These are phyloP conservation scores for Phaeotremella skinneri DNA, from an alignment of 768 basidiomycete species.

Conservation along the genomic window DNA sequence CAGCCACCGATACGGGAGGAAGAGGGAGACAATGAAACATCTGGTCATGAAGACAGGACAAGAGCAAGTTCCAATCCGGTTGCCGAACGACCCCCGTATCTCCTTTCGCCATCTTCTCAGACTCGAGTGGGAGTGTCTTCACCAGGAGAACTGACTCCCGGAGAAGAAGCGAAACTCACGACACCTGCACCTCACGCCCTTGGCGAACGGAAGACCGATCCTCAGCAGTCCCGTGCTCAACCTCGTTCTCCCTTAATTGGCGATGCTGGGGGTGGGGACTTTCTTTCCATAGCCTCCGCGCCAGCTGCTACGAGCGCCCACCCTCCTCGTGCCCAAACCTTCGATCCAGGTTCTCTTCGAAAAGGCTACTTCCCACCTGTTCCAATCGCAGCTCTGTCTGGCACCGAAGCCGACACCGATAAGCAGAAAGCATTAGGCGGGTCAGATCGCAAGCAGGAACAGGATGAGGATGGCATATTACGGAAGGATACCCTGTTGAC, in stretches of 20 bases:
- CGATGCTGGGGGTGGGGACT: background rate
- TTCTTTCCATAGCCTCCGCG: constrained; percentile 12
- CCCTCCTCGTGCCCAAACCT: constrained; percentile 21
- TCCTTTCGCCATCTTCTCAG: constrained; percentile 32
- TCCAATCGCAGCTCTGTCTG: constrained; percentile 9
- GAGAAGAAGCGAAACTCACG: constrained; percentile 17
- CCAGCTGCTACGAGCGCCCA: background rate
- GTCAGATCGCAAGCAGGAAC: constrained; percentile 14
- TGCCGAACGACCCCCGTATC: constrained; percentile 7
- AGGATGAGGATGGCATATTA: constrained; percentile 41
- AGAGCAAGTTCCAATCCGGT: constrained; percentile 13
- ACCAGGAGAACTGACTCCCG: constrained; percentile 32
- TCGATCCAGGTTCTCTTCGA: constrained; percentile 28
- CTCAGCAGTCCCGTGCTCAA: constrained; percentile 6
- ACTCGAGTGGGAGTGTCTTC: constrained; percentile 26
- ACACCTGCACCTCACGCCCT: background rate
- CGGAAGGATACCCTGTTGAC: constrained; percentile 48
- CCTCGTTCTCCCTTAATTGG: background rate
- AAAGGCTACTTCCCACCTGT: constrained; percentile 28
- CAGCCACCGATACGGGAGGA: constrained; percentile 27
- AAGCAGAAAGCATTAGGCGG: constrained; percentile 27
- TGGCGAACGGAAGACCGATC: constrained; percentile 32
- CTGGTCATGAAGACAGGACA: constrained; percentile 9
- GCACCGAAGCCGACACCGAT: constrained; percentile 3
- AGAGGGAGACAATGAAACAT: background rate